Evolutionary conservation across 2,329 filamentous ascomycete genomes (phyloP), one percentile per base, ranked within the genome.

Genomic region (Elsinoe arachidis): DNA sequence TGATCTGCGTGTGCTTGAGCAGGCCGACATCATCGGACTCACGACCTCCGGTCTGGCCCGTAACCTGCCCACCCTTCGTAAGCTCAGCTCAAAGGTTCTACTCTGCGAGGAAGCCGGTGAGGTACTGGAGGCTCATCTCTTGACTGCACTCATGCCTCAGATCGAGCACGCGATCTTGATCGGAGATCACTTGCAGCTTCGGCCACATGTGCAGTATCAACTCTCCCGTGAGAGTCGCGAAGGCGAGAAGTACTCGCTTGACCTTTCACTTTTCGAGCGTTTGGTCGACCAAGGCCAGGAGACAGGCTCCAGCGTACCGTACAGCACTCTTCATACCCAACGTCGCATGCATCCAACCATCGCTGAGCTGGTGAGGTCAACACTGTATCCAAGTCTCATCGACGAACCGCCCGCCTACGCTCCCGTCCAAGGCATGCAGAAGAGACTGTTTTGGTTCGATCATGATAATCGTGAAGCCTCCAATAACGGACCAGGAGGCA

Each of bases 21-120:
- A 67, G 17, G 78, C 78, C 0, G 68, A 79, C 4, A 72, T 86
- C 3, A 75, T 86, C 43, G 82, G 82, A 0, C 69, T 83, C 1
- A 86, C 82, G 0, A 85, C 83, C 0, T 80, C 78, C 0, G 81
- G 81, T 0, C 69, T 85, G 1, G 82, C 83, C 0, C 69, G 71
- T 17, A 76, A 80, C 14, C 66, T 82, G 0, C 67, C 73, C 0
- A 61, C 80, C 1, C 69, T 87, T 0, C 72, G 75, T 6, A 73
- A 74, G 6, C 59, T 85, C 1, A 64, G 69, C 5, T 70, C 72
- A 33, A 84, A 85, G 59, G 77, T 86, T 0, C 66, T 88, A 14
- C 66, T 88, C 1, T 85, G 81, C 47, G 84, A 88, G 64, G 85
- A 88, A 63, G 84, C 84, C 1, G 85, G 78, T 0, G 84, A 87